Percentiles rank a stretch among this genome's conserved stretches.
Conservation (phyloP, 352 stramenopile species). For the Aphanomyces stellatus region DNA sequence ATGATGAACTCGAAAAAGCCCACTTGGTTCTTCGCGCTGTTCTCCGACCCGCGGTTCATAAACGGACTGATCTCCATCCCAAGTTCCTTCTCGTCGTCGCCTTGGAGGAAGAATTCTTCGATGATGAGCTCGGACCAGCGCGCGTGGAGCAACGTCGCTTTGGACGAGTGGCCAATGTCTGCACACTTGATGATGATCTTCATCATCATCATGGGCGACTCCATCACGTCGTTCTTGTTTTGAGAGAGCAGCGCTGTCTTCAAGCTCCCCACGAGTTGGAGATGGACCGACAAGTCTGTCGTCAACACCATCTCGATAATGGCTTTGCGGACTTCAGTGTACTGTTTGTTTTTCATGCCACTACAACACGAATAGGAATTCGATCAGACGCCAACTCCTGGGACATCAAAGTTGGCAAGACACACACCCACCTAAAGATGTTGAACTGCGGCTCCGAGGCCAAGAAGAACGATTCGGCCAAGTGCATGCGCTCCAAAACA, state of each 20-base stretch:
- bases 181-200: conserved; percentile 86
- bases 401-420: not conserved
- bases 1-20: conserved; percentile 85
- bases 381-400: not conserved
- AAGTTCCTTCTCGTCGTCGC: conserved; percentile 86
- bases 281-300: conserved; percentile 72
- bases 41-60: conserved; percentile 86
- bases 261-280: conserved; percentile 67
- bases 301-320: conserved; percentile 84
- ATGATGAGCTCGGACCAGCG: conserved; percentile 89
- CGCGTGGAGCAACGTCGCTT: conserved; percentile 67
- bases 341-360: conserved; percentile 40
- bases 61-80: conserved; percentile 87
- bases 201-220: conserved; percentile 77
- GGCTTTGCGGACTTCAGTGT: conserved; percentile 62
- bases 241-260: conserved; percentile 77
- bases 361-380: conserved; percentile 9
- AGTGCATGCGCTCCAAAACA: conserved; percentile 79
- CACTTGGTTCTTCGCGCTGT: conserved; percentile 77
- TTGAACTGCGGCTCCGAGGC: conserved; percentile 55
- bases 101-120: conserved; percentile 93
- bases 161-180: conserved; percentile 90
- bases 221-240: conserved; percentile 55
- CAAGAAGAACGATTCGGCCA: conserved; percentile 75
- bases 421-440: conserved; percentile 37